A percentile compares a stretch with the other conserved stretches of the same genome.
These are phyloP conservation scores for Pichia sp. DNA, from an alignment of 1,139 yeast genomes.

Conservation along the genomic window DNA sequence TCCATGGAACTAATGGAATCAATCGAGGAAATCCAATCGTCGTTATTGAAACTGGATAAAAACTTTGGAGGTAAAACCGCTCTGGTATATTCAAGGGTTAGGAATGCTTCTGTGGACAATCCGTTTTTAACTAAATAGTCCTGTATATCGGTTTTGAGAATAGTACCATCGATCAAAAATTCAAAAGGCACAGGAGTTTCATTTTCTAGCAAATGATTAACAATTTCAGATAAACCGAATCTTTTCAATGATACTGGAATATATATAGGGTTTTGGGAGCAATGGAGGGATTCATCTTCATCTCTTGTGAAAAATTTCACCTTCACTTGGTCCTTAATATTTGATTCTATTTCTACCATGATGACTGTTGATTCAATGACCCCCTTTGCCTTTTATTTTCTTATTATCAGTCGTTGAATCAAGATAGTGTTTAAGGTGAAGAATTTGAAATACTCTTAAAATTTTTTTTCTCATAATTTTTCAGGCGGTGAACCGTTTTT, in stretches of 20 bases:
- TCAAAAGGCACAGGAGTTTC: constrained; percentile 83
- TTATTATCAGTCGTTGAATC: neutral
- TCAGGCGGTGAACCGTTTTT: constrained; percentile 10
- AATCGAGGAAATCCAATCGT: constrained; percentile 92
- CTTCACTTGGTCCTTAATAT: constrained; percentile 47
- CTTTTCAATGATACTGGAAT: constrained; percentile 85
- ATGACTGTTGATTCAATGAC: neutral
- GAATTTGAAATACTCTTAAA: neutral
- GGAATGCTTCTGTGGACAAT: constrained; percentile 73
- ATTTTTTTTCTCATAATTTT: constrained; percentile 3
- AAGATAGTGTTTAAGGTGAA: too few species aligned
- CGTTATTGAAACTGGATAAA: constrained; percentile 82
- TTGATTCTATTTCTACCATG: constrained; percentile 11
- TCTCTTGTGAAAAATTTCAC: constrained; percentile 85
- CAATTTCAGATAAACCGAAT: constrained; percentile 91
- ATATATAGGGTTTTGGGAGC: constrained; percentile 78
- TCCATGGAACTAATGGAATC: constrained; percentile 41
- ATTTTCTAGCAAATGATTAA: constrained; percentile 70
- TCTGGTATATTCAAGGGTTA: constrained; percentile 83
- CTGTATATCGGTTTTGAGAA: constrained; percentile 71
- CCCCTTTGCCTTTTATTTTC: neutral
- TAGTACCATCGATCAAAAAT: constrained; percentile 79
- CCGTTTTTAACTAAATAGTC: constrained; percentile 76
- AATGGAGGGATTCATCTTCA: constrained; percentile 64
- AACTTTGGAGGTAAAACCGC: constrained; percentile 92